Percentiles rank a stretch among this genome's conserved stretches.
Conservation (phyloP, 2,329 filamentous ascomycete genomes). For the Didymella glomerata region DNA sequence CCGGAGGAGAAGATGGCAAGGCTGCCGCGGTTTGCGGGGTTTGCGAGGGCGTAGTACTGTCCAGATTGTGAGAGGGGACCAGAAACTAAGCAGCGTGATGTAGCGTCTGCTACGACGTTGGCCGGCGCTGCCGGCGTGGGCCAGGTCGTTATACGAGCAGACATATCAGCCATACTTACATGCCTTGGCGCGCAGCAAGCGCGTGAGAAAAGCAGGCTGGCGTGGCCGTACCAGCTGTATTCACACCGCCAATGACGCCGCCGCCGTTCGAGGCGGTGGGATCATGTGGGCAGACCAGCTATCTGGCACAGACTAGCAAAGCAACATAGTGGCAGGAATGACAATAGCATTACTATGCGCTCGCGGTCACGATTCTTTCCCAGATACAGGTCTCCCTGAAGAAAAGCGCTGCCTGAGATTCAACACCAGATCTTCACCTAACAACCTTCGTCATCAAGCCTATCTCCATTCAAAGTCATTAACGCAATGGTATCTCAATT, state of each 20-base stretch:
- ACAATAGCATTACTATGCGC: neutral
- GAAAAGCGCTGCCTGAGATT: no score
- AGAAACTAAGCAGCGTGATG: neutral
- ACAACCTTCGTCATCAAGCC: no score
- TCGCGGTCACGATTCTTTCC: neutral
- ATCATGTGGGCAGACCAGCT: neutral
- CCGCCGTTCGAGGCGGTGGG: neutral
- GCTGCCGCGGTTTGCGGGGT: conserved; percentile 74
- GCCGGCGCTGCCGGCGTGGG: neutral
- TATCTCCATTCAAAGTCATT: no score
- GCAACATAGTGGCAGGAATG: neutral
- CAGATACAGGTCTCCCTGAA: no score
- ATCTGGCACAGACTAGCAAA: neutral
- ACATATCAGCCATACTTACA: neutral
- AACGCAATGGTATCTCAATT: conserved; percentile 1
- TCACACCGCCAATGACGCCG: neutral
- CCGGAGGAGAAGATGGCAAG: conserved; percentile 90
- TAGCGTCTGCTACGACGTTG: neutral
- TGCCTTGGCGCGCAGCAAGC: neutral
- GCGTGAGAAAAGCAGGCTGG: neutral
- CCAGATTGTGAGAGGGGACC: neutral
- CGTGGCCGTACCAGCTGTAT: neutral
- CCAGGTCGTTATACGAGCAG: neutral
- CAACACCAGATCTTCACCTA: no score
- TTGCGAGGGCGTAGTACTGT: conserved; percentile 32